A percentile compares a stretch with the other conserved stretches of the same genome.
Conservation (phyloP, 345 rosid species). For the Durio zibethinus region DNA sequence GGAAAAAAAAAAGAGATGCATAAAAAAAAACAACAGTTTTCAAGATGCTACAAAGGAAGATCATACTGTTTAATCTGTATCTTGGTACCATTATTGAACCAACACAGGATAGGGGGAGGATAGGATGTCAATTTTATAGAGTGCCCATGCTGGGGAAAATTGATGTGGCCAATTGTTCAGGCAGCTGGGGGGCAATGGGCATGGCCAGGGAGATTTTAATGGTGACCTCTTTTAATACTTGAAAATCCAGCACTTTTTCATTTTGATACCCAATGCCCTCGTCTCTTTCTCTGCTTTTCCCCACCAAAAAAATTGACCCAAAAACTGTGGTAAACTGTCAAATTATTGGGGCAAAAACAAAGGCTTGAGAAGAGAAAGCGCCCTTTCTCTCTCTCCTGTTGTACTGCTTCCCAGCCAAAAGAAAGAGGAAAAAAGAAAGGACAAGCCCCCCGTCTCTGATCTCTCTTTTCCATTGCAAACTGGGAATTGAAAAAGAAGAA, state of each 20-base stretch:
- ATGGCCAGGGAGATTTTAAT: slow-evolving; percentile 9
- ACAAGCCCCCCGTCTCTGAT: not conserved
- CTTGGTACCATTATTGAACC: too few relatives aligned
- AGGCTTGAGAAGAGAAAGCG: slow-evolving; percentile 31
- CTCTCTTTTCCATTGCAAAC: slow-evolving; percentile 20
- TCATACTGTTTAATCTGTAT: not conserved
- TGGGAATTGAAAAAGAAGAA: slow-evolving; percentile 29
- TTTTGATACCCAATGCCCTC: slow-evolving; percentile 6
- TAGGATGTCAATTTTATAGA: slow-evolving; percentile 18
- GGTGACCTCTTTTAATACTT: not conserved
- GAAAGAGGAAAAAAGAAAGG: not conserved
- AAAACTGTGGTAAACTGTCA: slow-evolving; percentile 11
- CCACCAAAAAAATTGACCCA: not conserved
- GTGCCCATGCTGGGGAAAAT: slow-evolving; percentile 17
- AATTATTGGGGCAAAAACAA: slow-evolving; percentile 31
- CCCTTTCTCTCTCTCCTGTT: slow-evolving; percentile 16
- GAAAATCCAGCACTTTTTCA: not conserved
- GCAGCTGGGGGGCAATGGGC: not conserved
- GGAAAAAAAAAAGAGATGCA: not conserved
- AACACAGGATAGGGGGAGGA: not conserved
- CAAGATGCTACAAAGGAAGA: not conserved
- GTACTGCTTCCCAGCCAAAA: slow-evolving; percentile 34
- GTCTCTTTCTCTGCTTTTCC: not conserved
- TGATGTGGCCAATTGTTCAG: slow-evolving; percentile 8
- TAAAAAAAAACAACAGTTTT: not conserved